Base-by-base conservation (phyloP, 345 rosid species). In the Reutealis trisperma region DNA sequence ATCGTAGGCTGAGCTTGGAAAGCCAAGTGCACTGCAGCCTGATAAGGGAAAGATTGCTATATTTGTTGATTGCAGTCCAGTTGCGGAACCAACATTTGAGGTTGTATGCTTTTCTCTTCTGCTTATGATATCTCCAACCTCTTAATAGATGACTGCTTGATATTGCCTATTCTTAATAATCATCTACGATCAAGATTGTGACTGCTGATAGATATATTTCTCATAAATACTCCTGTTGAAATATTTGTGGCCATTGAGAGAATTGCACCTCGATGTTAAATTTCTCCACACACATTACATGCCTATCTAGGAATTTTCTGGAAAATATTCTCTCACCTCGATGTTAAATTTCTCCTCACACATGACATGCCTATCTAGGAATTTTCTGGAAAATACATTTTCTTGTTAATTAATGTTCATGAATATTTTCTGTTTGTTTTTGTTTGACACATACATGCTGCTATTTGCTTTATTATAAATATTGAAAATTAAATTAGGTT, bases 1-100 rank as follows among this genome's bases (percentile, higher is more conserved):
- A 75, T 19, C 77, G 84, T 81, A 93, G 99, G 98, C 94, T 22
- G 95, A 93, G 76, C 92, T 96, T 81, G 98, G 99, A 80, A 90
- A 79, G 88, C 99, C 97, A 22, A 90, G 85, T 82, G 69, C 88
- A 0, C 71, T 88, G 70, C 92, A 88, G 49, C 98, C 99, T 0
- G 92, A 96, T 79, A 89, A 84, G 82, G 97, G 98, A 73, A 96
- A 93, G 70, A 93, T 96, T 78, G 63, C 93, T 52, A 82, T 92
- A 73, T 85, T 85, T 59, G 84, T 96, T 83, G 94, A 91, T 86
- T 93, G 97, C 80, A 92, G 99, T 85, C 89, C 98, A 27, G 90
- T 92, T 12, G 94, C 94, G 0, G 96, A 91, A 71, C 98, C 98
- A 44, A 85, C 81, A 51, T 93, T 91, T 76, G 95, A 90, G 98